Base-by-base conservation (phyloP, 1,139 yeast genomes). In the Hyphopichia burtonii region DNA sequence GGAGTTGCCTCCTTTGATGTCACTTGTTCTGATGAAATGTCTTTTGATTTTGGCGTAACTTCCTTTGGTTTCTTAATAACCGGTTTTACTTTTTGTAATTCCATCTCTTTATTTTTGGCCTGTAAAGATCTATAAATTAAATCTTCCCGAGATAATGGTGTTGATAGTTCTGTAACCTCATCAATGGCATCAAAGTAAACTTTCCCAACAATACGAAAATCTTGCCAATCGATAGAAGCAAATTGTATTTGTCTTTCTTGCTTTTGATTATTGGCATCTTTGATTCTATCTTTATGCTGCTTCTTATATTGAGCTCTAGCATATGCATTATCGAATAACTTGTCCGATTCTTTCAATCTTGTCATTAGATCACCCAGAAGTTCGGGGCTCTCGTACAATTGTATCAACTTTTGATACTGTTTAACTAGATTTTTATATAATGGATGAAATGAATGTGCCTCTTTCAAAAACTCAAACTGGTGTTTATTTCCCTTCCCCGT, bases 211-310 rank as follows among this genome's bases (percentile, higher is more conserved):
- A 89, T 69, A 2, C 74, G 68, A 56, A 90, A 90, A 47, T 86
- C 88, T 46, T 83, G 83, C 99, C 99, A 93, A 61, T 91, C 91
- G 20, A 89, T 83, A 25, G 85, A 78, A 0, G 94, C 91, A 63
- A 75, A 87, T 37, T 78, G 82, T 22, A 80, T 44, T 49, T 65
- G 66, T 36, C 69, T 63, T 40, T 75, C 74, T 40, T 63, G 66
- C 66, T 41, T 62, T 52, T 43, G 61, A 52, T 55, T 68, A 58
- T 44, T 61, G 52, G 61, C 55, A 14, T 45, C 47, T 28, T 57
- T 45, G 43, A 43, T 45, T 34, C 59, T 48, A 45, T 61, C 49
- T 35, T 62, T 61, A 42, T 63, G 54, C 36, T 65, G 60, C 42
- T 71, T 70, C 12, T 75, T 67, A 55, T 72, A 78, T 44, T 76